Evolutionary conservation across 768 basidiomycete genomes (phyloP), one percentile per base, ranked within the genome.

Genomic region (Trametes cinnabarina): DNA sequence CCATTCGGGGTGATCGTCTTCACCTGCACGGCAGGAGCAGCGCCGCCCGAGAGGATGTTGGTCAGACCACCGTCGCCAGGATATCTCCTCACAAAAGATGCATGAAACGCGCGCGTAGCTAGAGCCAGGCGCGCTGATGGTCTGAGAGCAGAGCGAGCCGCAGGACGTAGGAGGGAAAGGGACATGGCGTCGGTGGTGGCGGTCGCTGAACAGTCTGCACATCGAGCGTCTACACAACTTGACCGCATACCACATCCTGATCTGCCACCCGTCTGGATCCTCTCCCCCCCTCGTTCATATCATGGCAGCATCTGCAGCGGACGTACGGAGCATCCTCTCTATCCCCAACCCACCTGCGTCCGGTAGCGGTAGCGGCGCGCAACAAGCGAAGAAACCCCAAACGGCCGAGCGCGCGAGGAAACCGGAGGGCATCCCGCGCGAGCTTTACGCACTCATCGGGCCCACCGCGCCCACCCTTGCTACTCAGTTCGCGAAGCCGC

Each of bases 391-490:
- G 63, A 59, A 65, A 15, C 58, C 73, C 3, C 34, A 69, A 22
- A 53, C 75, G n/a, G 17, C 74, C 0, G 54, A 70, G 2, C 66
- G 77, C 12, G 67, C 75, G 17, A 81, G 82, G 67, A 92, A 90
- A 72, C 91, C 91, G 3, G 92, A 94, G 19, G 95, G 96, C 19
- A 94, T 98, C 59, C 88, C 94, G 0, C 80, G 94, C 64, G 95
- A 98, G 72, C 80, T 99, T 2, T 98, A 90, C 74, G 87, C 90
- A 1, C 84, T 99, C 58, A 98, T 99, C 63, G 96, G 96, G n/a
- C 86, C 92, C 58, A 90, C 92, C 47, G 89, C 90, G 11, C 94
- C 96, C 0, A 86, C 89, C 2, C 80, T 98, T 47, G 88, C 86
- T 0, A 82, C 90, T 32, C 87, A 90, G 64, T 80, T 87, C 57